A percentile compares a stretch with the other conserved stretches of the same genome.
phyloP scores from a whole-genome alignment of 495 filamentous ascomycete species.

The Neurospora sp. region DNA sequence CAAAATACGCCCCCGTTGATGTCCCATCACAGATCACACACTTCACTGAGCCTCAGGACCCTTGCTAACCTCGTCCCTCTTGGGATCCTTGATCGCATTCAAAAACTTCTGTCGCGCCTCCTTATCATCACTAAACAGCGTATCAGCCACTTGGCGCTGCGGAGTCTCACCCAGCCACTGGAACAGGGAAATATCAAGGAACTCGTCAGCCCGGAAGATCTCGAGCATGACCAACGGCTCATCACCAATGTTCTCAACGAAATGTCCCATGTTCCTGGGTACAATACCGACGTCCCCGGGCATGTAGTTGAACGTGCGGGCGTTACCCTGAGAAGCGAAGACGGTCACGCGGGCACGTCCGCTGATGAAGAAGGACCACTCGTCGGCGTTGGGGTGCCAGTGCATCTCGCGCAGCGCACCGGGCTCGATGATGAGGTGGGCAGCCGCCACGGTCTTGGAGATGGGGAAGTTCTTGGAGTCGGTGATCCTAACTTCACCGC shows the following conservation, averaged over 20 bases:
- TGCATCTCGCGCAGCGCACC: slow-evolving; percentile 52
- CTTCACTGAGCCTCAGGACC: slow-evolving; percentile 1
- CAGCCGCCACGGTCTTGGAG: slow-evolving; percentile 54
- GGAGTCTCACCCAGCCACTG: slow-evolving; percentile 64
- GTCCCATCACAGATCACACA: neutral
- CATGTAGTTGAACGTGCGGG: slow-evolving; percentile 36
- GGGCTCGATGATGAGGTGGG: slow-evolving; percentile 46
- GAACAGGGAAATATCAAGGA: slow-evolving; percentile 54
- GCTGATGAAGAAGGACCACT: slow-evolving; percentile 45
- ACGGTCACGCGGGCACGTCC: slow-evolving; percentile 44
- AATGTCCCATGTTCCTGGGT: slow-evolving; percentile 51
- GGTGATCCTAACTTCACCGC: slow-evolving; percentile 51
- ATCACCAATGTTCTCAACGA: slow-evolving; percentile 52
- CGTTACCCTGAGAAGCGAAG: slow-evolving; percentile 38
- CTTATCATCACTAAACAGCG: slow-evolving; percentile 46
- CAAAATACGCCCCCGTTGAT: no score
- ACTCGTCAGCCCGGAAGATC: slow-evolving; percentile 47
- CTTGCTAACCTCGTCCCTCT: slow-evolving; percentile 34
- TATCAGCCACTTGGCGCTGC: slow-evolving; percentile 48
- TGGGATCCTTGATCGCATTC: slow-evolving; percentile 42
- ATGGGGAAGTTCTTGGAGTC: slow-evolving; percentile 59
- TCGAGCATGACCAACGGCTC: slow-evolving; percentile 52
- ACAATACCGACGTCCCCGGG: slow-evolving; percentile 52
- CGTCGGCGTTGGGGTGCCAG: slow-evolving; percentile 49
- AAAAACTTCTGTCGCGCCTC: slow-evolving; percentile 46